A percentile compares a stretch with the other conserved stretches of the same genome.
Evolutionary conservation across 805 yeast genomes (phyloP).

Genomic region (Cyberlindnera meyerae): DNA sequence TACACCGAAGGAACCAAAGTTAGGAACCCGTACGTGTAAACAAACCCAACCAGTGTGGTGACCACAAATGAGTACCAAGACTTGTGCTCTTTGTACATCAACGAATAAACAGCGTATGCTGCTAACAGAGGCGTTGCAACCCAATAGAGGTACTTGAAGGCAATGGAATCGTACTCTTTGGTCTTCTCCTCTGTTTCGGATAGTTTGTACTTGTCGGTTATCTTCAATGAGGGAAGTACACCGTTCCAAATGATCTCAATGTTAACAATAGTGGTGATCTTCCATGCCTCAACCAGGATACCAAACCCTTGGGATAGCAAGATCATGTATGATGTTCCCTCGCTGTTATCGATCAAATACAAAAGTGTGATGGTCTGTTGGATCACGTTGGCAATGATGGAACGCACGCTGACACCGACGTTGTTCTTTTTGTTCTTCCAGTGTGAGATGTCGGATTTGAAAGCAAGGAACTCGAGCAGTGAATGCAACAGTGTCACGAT

Average conservation of each 20-base stretch:
- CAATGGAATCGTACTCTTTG: conserved; percentile 36
- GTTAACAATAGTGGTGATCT: conserved; percentile 34
- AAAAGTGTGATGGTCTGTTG: conserved; percentile 36
- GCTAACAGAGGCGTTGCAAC: conserved; percentile 33
- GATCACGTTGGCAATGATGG: conserved; percentile 35
- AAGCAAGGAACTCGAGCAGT: conserved; percentile 36
- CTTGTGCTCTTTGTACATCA: conserved; percentile 34
- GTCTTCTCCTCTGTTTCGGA: conserved; percentile 35
- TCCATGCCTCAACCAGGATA: conserved; percentile 39
- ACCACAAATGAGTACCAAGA: conserved; percentile 40
- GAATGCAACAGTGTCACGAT: conserved; percentile 32
- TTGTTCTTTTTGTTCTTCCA: conserved; percentile 37
- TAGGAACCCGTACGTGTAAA: conserved; percentile 38
- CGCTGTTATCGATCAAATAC: conserved; percentile 35
- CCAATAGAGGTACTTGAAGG: conserved; percentile 34
- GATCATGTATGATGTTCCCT: conserved; percentile 35
- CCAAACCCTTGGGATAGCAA: conserved; percentile 33
- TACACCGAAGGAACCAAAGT: conserved; percentile 36
- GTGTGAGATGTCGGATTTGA: conserved; percentile 37
- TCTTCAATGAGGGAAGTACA: conserved; percentile 20
- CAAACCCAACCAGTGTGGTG: conserved; percentile 36
- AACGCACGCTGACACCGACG: conserved; percentile 35
- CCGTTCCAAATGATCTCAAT: conserved; percentile 24
- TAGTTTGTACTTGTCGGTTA: conserved; percentile 32
- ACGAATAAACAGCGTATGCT: conserved; percentile 34